Conservation (phyloP, 2,329 filamentous ascomycete species). For the Hypomyces perniciosus region DNA sequence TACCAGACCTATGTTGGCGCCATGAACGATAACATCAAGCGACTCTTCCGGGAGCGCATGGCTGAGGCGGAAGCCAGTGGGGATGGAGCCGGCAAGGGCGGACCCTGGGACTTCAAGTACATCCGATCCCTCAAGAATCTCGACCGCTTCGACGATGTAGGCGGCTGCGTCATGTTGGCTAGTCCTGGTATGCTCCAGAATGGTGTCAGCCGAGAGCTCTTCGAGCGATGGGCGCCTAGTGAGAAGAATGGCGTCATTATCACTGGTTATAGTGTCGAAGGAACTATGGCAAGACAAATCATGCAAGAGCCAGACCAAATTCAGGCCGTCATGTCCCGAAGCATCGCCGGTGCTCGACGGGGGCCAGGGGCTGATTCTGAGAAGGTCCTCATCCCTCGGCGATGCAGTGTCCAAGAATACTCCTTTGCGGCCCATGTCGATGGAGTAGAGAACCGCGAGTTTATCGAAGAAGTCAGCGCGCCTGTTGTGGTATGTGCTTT, state of each 20-base stretch:
- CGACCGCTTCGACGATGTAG: conserved; percentile 93
- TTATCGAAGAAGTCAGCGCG: conserved; percentile 89
- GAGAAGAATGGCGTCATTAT: conserved; percentile 98
- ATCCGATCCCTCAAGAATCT: conserved; percentile 88
- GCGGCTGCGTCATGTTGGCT: conserved; percentile 93
- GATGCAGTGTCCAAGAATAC: conserved; percentile 90
- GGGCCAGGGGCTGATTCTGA: conserved; percentile 66
- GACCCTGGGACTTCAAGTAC: conserved; percentile 95
- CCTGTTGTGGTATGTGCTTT: conserved; percentile 74
- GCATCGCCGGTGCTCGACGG: conserved; percentile 56
- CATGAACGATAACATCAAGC: conserved; percentile 99
- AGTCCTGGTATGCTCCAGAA: conserved; percentile 98
- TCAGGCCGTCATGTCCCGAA: conserved; percentile 82
- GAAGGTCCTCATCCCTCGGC: conserved; percentile 82
- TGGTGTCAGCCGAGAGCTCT: conserved; percentile 83
- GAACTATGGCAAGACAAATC: conserved; percentile 95
- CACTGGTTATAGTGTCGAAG: conserved; percentile 96
- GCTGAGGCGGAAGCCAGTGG: conserved; percentile 80
- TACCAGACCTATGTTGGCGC: conserved; percentile 97
- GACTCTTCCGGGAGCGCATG: conserved; percentile 87
- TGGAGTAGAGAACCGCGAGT: conserved; percentile 90
- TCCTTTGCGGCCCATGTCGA: conserved; percentile 97
- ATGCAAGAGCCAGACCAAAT: conserved; percentile 94
- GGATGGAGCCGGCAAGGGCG: conserved; percentile 67
- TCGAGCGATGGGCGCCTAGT: conserved; percentile 94